These are phyloP conservation scores for Acephala macrosclerotiorum DNA, from an alignment of 2,329 filamentous ascomycete species.

Conservation along the genomic window DNA sequence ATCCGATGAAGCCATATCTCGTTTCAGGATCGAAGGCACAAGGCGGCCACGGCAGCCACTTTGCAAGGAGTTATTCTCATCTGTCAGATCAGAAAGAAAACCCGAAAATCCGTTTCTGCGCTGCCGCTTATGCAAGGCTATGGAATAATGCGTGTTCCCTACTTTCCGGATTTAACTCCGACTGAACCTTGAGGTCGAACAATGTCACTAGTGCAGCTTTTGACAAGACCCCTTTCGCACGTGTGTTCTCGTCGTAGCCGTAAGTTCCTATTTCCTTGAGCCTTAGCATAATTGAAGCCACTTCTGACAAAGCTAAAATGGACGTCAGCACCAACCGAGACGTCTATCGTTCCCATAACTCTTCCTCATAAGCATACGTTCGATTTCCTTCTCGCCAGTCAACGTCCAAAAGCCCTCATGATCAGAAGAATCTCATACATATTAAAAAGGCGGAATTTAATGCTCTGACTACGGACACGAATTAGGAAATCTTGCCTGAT, in stretches of 20 bases:
- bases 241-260: constrained; percentile 7
- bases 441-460: constrained; percentile 4
- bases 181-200: background rate
- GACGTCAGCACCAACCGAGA: constrained; percentile 31
- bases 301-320: constrained; percentile 27
- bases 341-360: background rate
- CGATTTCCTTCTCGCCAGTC: constrained; percentile 14
- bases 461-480: background rate
- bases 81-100: background rate
- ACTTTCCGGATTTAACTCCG: background rate
- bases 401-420: constrained; percentile 21
- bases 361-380: constrained; percentile 16
- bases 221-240: background rate
- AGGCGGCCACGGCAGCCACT: background rate
- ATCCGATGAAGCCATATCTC: background rate
- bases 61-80: background rate
- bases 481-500: constrained; percentile 16
- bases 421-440: constrained; percentile 10
- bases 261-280: constrained; percentile 10
- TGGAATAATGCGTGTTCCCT: background rate
- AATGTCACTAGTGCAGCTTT: background rate
- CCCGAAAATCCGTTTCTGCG: background rate
- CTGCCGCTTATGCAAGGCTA: constrained; percentile 1
- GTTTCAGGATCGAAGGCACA: constrained; percentile 9
- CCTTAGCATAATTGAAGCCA: constrained; percentile 23